These are phyloP conservation scores for Iris pallida DNA, from an alignment of 116 monocot species.

Conservation along the genomic window DNA sequence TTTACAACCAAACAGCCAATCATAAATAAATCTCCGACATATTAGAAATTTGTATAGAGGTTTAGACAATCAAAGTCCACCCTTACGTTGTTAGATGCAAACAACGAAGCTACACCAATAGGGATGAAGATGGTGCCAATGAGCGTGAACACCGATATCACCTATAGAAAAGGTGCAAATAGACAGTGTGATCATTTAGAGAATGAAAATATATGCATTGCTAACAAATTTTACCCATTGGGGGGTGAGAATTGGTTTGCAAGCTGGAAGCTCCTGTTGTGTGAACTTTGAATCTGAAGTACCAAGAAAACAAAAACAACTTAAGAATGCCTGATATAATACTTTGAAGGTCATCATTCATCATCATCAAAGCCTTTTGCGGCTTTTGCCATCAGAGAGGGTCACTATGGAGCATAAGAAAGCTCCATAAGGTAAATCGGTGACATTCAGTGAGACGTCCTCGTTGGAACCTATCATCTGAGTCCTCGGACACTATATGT, in stretches of 20 bases:
- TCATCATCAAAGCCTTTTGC: too few relatives aligned
- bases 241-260: slow-evolving; percentile 19
- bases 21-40: neutral
- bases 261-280: slow-evolving; percentile 21
- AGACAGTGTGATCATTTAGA: neutral
- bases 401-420: too few relatives aligned
- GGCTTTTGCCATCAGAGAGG: too few relatives aligned
- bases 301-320: neutral
- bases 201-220: neutral
- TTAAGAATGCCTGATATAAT: too few relatives aligned
- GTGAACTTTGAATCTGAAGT: slow-evolving; percentile 14
- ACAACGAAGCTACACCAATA: slow-evolving; percentile 63
- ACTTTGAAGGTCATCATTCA: too few relatives aligned
- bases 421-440: too few relatives aligned
- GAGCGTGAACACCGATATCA: slow-evolving; percentile 73
- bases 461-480: too few relatives aligned
- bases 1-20: neutral
- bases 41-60: neutral
- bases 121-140: slow-evolving; percentile 75
- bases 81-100: slow-evolving; percentile 71
- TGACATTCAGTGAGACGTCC: too few relatives aligned
- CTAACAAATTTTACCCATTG: slow-evolving; percentile 9
- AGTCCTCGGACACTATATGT: too few relatives aligned
- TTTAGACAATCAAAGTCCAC: neutral
- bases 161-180: slow-evolving; percentile 32